A percentile compares a stretch with the other conserved stretches of the same genome.
phyloP scores from a whole-genome alignment of 164 flowering plant genomes.

The Aristolochia contorta region DNA sequence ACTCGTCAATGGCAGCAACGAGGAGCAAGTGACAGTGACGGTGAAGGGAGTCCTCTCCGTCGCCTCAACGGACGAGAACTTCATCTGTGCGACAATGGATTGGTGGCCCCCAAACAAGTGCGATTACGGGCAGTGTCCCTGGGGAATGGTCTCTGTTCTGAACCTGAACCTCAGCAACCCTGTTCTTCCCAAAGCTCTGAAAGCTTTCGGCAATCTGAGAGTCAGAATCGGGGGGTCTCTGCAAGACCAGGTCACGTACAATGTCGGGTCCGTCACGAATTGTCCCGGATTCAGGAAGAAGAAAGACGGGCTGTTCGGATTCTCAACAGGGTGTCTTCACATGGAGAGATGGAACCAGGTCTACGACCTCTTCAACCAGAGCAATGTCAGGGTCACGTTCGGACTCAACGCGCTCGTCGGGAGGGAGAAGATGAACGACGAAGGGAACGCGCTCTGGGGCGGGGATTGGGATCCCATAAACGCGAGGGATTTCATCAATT shows the following conservation, averaged over 20 bases:
- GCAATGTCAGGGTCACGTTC: constrained; percentile 48
- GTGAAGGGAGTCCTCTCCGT: constrained; percentile 21
- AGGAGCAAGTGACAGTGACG: constrained; percentile 20
- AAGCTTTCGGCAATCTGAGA: constrained; percentile 35
- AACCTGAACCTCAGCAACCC: constrained; percentile 33
- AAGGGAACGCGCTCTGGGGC: constrained; percentile 12
- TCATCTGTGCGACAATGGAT: constrained; percentile 49
- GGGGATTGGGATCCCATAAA: constrained; percentile 49
- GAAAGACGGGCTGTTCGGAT: constrained; percentile 42
- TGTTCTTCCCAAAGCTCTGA: constrained; percentile 42
- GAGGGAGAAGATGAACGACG: constrained; percentile 13
- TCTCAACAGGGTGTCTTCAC: constrained; percentile 37
- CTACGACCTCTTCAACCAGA: constrained; percentile 24
- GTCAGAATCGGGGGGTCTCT: constrained; percentile 66
- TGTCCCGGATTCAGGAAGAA: constrained; percentile 27
- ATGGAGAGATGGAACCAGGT: constrained; percentile 65
- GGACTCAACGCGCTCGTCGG: constrained; percentile 59
- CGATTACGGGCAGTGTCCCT: constrained; percentile 17
- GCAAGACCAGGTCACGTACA: constrained; percentile 54
- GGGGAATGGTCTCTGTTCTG: constrained; percentile 2
- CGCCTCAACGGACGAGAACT: constrained; percentile 42
- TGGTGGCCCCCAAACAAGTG: constrained; percentile 55
- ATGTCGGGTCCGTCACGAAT: constrained; percentile 24
- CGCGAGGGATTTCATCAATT: constrained; percentile 39
- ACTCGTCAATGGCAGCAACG: not conserved